Percentiles rank a stretch among this genome's conserved stretches.
Evolutionary conservation across 1,139 yeast species (phyloP).

Genomic region (Sugiyamaella pinicola): DNA sequence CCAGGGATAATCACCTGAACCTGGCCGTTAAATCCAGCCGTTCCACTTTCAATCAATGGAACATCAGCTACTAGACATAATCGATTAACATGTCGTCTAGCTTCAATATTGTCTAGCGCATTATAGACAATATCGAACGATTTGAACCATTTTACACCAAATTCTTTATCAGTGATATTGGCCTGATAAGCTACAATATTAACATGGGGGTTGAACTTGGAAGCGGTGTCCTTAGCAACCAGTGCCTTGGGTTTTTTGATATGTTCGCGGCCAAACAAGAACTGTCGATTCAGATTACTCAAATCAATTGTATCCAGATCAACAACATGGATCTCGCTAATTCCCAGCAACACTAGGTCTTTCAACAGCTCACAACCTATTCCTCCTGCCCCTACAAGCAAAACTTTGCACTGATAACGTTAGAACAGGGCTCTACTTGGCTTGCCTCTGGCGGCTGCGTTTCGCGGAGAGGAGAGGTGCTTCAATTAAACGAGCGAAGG

Average conservation of each 20-base stretch:
- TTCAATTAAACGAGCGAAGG: neutral
- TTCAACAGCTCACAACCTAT: conserved; percentile 95
- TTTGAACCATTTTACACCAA: conserved; percentile 79
- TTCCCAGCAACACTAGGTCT: conserved; percentile 78
- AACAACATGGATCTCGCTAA: conserved; percentile 87
- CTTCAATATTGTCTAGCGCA: conserved; percentile 92
- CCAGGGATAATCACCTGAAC: conserved; percentile 88
- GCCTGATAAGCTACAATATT: conserved; percentile 81
- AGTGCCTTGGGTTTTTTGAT: conserved; percentile 82
- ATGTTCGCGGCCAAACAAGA: conserved; percentile 81
- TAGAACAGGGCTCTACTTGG: too few relatives aligned
- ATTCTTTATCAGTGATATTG: conserved; percentile 78
- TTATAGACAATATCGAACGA: conserved; percentile 80
- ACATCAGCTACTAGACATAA: conserved; percentile 72
- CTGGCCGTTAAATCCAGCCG: conserved; percentile 93
- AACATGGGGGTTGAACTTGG: conserved; percentile 72
- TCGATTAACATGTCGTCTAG: conserved; percentile 84
- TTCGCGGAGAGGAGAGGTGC: too few relatives aligned
- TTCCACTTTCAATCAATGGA: conserved; percentile 91
- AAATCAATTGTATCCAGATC: conserved; percentile 94
- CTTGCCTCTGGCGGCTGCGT: too few relatives aligned
- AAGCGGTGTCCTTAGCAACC: conserved; percentile 80
- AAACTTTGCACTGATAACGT: conserved; percentile 46
- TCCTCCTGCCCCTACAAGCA: conserved; percentile 99
- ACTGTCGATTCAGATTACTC: conserved; percentile 90